phyloP scores from a whole-genome alignment of 2,329 filamentous ascomycete genomes.

The Penicillium brasilianum region DNA sequence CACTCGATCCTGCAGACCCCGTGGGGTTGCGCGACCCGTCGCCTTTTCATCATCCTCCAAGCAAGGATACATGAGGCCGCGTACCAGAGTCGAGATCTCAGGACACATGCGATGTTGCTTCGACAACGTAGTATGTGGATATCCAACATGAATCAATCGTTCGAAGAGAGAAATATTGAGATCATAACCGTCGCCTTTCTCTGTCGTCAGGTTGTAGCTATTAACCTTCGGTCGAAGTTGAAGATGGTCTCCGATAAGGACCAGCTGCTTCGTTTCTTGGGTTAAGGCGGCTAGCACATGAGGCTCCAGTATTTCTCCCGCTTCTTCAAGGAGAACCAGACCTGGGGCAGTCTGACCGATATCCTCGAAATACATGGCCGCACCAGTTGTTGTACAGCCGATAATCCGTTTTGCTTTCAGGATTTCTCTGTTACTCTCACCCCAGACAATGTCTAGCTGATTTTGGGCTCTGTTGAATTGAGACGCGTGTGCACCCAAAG shows the following conservation, averaged over 20 bases:
- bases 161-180: slow-evolving; percentile 73
- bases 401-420: slow-evolving; percentile 66
- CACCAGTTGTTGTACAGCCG: slow-evolving; percentile 69
- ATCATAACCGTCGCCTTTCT: slow-evolving; percentile 69
- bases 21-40: slow-evolving; percentile 50
- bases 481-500: slow-evolving; percentile 19
- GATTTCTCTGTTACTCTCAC: slow-evolving; percentile 32
- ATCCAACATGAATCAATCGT: slow-evolving; percentile 63
- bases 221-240: slow-evolving; percentile 72
- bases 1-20: slow-evolving; percentile 64
- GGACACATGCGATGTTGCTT: slow-evolving; percentile 73
- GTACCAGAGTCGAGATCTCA: slow-evolving; percentile 66
- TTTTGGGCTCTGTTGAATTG: slow-evolving; percentile 22
- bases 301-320: slow-evolving; percentile 72
- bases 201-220: slow-evolving; percentile 64
- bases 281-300: slow-evolving; percentile 68
- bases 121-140: slow-evolving; percentile 59
- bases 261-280: slow-evolving; percentile 62
- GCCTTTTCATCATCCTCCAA: slow-evolving; percentile 63
- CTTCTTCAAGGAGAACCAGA: slow-evolving; percentile 72
- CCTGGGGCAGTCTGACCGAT: slow-evolving; percentile 62
- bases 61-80: slow-evolving; percentile 65
- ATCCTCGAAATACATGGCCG: slow-evolving; percentile 64
- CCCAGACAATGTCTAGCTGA: slow-evolving; percentile 14
- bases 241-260: slow-evolving; percentile 75